Percentiles rank a stretch among this genome's conserved stretches.
Evolutionary conservation across 257 asterid genomes (phyloP).

Genomic region (Fraxinus excelsior): DNA sequence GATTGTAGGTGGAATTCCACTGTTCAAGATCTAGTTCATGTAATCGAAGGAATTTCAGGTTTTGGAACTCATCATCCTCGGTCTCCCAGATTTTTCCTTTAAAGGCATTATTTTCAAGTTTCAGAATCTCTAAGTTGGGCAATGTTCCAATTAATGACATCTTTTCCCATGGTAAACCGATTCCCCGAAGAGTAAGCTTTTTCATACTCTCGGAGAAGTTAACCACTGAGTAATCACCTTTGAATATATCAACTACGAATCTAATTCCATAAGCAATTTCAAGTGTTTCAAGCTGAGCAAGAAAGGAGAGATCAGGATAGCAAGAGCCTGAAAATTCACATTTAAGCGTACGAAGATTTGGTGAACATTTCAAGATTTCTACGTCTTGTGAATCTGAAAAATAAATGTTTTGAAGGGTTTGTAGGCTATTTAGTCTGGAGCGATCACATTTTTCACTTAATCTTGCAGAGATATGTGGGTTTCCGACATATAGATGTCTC

Average conservation of each 20-base stretch:
- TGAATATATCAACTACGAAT: too few relatives aligned
- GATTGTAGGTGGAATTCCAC: conserved; percentile 9
- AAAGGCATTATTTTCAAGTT: background rate
- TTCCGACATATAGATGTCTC: background rate
- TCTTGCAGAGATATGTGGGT: too few relatives aligned
- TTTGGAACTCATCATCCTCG: background rate
- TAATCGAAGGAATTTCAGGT: background rate
- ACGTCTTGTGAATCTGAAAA: background rate
- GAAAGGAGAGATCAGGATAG: background rate
- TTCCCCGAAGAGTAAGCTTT: background rate
- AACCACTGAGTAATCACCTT: background rate
- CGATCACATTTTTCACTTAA: background rate
- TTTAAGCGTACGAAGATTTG: background rate
- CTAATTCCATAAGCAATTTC: too few relatives aligned
- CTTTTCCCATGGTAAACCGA: background rate
- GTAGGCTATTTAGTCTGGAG: background rate
- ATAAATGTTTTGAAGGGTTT: background rate
- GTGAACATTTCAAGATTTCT: background rate
- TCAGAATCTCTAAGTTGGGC: background rate
- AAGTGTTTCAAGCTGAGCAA: background rate
- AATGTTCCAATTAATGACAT: background rate
- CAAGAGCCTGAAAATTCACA: background rate
- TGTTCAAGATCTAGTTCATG: background rate
- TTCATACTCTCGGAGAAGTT: too few relatives aligned
- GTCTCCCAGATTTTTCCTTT: background rate